Base-by-base conservation (phyloP, 2,329 filamentous ascomycete species). In the Aspergillus caelatus region DNA sequence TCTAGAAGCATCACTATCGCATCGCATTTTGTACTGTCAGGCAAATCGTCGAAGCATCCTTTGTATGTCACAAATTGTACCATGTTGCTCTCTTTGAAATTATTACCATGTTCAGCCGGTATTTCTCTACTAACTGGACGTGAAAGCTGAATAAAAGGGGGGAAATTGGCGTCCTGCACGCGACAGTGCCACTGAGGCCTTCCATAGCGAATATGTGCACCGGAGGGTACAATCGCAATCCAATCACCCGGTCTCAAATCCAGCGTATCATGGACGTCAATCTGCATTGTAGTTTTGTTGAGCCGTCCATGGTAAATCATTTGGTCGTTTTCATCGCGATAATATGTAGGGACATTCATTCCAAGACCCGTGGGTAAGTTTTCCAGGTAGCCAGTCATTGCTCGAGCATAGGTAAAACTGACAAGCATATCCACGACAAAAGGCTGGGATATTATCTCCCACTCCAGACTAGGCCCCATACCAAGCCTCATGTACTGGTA, bases 401-500 rank as follows among this genome's bases (percentile, higher is more conserved):
- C 82, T 54, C 88, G 86, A 14, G 80, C 73, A 72, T 93, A 95
- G 75, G 92, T 94, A 73, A 97, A 91, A 75, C 88, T 94, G 54
- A 96, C 79, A 0, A 97, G 84, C 2, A 97, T 82, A 73, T 97
- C 94, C 14, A 96, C 91, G 0, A 96, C 92, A 61, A 89, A 87
- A 1, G 93, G 92, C 72, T 94, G 91, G 14, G 87, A 86, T 30
- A 91, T 72, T 26, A 97, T 91, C 72, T 97, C 93, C 73, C 94
- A 88, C 74, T 97, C 93, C 61, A 96, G 88, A 70, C 88, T 93
- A 1, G 92, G 91, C 0, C 93, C 94, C 71, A 97, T 89, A 0
- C 92, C 93, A n/a, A 96, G 82, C 19, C 86, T 84, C 84, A 96
- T 91, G 78, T 95, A 96, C 73, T 97, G 94, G 71, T 91, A 96